These are phyloP conservation scores for Suillus weaverae DNA, from an alignment of 768 basidiomycete genomes.

Conservation along the genomic window DNA sequence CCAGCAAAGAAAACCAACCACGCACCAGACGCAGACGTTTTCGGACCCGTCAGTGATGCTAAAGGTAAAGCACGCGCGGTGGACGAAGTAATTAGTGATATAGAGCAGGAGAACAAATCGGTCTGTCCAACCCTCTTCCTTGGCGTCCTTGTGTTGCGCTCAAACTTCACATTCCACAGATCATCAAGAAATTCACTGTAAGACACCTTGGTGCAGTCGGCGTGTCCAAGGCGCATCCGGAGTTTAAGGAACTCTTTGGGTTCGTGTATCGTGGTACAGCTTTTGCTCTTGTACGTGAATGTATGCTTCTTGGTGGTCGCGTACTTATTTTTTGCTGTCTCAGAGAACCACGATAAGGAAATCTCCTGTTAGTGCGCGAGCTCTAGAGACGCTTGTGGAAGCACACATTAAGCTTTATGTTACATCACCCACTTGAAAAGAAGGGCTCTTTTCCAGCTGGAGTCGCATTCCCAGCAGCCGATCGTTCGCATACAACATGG, in stretches of 20 bases:
- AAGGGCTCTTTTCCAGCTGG: not conserved
- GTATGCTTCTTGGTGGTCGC: not conserved
- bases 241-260: conserved; percentile 42
- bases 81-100: conserved; percentile 25
- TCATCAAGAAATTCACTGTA: conserved; percentile 41
- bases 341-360: not conserved
- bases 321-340: not conserved
- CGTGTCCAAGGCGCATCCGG: conserved; percentile 35
- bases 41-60: conserved; percentile 35
- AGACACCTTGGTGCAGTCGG: conserved; percentile 33
- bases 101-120: conserved; percentile 63
- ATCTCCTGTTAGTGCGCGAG: conserved; percentile 1
- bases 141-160: not conserved
- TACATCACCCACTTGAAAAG: not conserved
- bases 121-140: conserved; percentile 36
- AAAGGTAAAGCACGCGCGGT: conserved; percentile 36
- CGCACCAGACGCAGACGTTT: conserved; percentile 29
- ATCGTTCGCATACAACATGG: not conserved
- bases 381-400: not conserved
- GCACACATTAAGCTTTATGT: conserved; percentile 2
- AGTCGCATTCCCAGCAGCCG: not conserved
- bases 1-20: conserved; percentile 27
- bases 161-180: conserved; percentile 20
- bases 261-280: conserved; percentile 40
- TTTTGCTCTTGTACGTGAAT: conserved; percentile 41